Base-by-base conservation (phyloP, 192 early-diverging fungal species). In the Paraglomus brasilianum region DNA sequence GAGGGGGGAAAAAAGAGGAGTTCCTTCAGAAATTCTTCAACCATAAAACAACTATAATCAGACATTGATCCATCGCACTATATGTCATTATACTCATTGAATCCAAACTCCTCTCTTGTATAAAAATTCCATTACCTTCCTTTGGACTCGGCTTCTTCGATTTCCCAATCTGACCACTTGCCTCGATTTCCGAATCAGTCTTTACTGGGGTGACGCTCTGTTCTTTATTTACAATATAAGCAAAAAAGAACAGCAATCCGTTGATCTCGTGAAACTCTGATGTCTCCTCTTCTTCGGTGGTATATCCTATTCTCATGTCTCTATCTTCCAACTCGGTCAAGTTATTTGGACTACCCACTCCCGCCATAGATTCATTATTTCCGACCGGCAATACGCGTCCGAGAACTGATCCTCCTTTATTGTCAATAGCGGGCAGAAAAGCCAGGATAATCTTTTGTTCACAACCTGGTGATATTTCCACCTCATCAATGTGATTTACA, bases 161-260 rank as follows among this genome's bases (percentile, higher is more conserved):
- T 53, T 53, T 22, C 11, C 10, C 1, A 22, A 3, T 21, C 22
- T 41, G 14, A 14, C 4, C 24, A 44, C 15, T 13, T 10, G 9
- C 22, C 30, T 11, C 17, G 39, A 40, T 14, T 6, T 19, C 40
- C 11, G 15, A 56, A 42, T 47, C 13, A 4, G 30, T 1, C 30
- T 30, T 64, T 5, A 30, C 0, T 15, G 24, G 13, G 10, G 41
- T 21, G n/a, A 43, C 30, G 15, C 38, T 21, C n/a, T 41, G 3
- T 19, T 67, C 50, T 6, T 30, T 58, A 15, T 64, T 72, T 10
- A 74, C 21, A 39, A 81, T 78, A 74, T 92, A 93, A 0, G 78
- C 87, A 74, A 94, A 89, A 72, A 94, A 93, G 74, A 93, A 94
- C 5, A 94, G 76, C 46, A 91, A 76, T 6, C 92, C 92, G 53